Evolutionary conservation across 2,329 filamentous ascomycete species (phyloP).

Genomic region (Domatiomyces catenatus): DNA sequence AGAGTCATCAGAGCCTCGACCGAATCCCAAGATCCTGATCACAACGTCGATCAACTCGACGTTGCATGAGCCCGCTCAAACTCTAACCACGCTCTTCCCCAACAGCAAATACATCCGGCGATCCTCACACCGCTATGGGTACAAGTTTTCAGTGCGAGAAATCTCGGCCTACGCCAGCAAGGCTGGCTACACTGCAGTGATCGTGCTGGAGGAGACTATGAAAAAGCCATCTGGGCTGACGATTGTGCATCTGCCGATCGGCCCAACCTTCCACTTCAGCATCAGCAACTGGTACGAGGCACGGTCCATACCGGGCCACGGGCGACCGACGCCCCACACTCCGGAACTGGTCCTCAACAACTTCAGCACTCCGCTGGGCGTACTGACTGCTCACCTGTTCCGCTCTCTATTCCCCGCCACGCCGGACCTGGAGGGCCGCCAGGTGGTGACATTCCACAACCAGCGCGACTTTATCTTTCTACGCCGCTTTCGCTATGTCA

Average conservation of each 20-base stretch:
- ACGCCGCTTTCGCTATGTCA: conserved; percentile 76
- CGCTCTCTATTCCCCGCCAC: conserved; percentile 61
- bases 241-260: conserved; percentile 65
- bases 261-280: conserved; percentile 84
- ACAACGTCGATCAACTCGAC: conserved; percentile 83
- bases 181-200: conserved; percentile 65
- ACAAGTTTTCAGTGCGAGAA: conserved; percentile 86
- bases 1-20: conserved; percentile 31
- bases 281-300: conserved; percentile 85
- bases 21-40: conserved; percentile 69
- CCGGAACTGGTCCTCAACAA: conserved; percentile 85
- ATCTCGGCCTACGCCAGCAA: conserved; percentile 75
- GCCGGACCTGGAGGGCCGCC: conserved; percentile 70
- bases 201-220: conserved; percentile 76
- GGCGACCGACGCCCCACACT: conserved; percentile 75
- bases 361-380: conserved; percentile 82
- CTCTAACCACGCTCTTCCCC: conserved; percentile 70
- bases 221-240: conserved; percentile 74
- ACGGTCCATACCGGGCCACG: conserved; percentile 76
- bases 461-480: conserved; percentile 95
- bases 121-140: conserved; percentile 63
- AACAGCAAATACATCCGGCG: conserved; percentile 68
- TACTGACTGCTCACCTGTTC: conserved; percentile 76
- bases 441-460: conserved; percentile 86
- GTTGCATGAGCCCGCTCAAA: conserved; percentile 65